Percentiles rank a stretch among this genome's conserved stretches.
phyloP scores from a whole-genome alignment of 441 rosid species.

The Pelargonium cotyledonis region DNA sequence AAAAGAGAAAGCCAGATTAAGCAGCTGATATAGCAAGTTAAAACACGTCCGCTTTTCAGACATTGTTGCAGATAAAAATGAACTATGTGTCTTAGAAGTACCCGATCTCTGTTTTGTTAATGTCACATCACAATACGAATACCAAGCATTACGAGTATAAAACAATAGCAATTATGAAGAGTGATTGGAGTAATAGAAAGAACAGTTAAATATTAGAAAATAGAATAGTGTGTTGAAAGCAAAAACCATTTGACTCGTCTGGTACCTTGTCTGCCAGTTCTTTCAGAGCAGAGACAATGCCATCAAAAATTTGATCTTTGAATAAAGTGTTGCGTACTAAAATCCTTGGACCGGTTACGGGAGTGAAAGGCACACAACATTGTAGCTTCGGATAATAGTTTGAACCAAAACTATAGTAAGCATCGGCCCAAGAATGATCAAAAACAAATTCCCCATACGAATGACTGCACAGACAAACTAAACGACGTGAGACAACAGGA shows the following conservation, averaged over 20 bases:
- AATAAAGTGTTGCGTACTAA: slow-evolving; percentile 46
- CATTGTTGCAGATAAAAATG: background rate
- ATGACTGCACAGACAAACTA: slow-evolving; percentile 53
- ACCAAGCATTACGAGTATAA: background rate
- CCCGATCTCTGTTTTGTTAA: background rate
- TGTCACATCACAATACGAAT: background rate
- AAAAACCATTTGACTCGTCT: slow-evolving; percentile 7
- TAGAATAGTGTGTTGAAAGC: slow-evolving; percentile 2
- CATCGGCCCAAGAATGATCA: slow-evolving; percentile 95
- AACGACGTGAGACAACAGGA: slow-evolving; percentile 18
- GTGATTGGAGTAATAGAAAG: background rate
- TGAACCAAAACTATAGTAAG: slow-evolving; percentile 77
- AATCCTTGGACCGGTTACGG: slow-evolving; percentile 90
- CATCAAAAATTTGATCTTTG: slow-evolving; percentile 69
- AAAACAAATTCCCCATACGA: slow-evolving; percentile 97
- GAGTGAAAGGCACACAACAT: slow-evolving; percentile 92
- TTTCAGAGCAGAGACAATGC: slow-evolving; percentile 59
- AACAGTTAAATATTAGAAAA: background rate
- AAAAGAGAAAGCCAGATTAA: slow-evolving; percentile 17
- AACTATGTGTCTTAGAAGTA: background rate
- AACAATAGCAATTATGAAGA: background rate
- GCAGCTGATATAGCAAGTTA: slow-evolving; percentile 10
- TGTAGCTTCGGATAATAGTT: slow-evolving; percentile 94
- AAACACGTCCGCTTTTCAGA: background rate
- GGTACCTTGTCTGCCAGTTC: slow-evolving; percentile 61